Evolutionary conservation across 169 alveolate species (phyloP), one percentile per base, ranked within the genome.

Genomic region (Theileria equi): DNA sequence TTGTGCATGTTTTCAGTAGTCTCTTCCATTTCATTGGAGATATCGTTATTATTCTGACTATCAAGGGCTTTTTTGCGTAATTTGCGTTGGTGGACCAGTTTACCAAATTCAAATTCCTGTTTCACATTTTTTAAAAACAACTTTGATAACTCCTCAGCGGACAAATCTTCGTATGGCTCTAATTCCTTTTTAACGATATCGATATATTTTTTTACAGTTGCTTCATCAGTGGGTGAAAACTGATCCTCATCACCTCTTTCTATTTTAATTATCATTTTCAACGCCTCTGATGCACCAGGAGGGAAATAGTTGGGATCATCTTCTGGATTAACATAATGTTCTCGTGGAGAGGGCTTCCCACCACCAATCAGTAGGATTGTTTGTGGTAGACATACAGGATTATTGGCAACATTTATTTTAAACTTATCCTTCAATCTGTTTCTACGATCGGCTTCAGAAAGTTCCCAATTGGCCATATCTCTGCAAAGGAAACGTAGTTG

Each of bases 231-330:
- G n/a, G n/a, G n/a, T n/a, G n/a, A n/a, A 17, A 41, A 50, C 41
- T 47, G 63, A 19, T 19, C 44, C 8, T 60, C 26, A 17, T 54
- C 70, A 4, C 11, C 32, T 10, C 57, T 59, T 0, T 67, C 60
- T 40, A 67, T 31, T 36, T 38, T 52, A 5, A 47, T 47, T 62
- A 67, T 67, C 44, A 67, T 13, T 21, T 52, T 67, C 17, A 66
- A 41, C 21, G 67, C 0, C 1, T 34, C 60, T 1, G 69, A 47
- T 34, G 50, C 40, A 1, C 60, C 69, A 5, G 79, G 79, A 5
- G 67, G 67, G 4, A 54, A 66, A 13, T 67, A 67, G 21, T 67
- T 54, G 13, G 79, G 79, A 26, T 67, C 70, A 58, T 67, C 79
- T 11, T 67, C 79, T 5, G 69, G 67, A 35, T 67, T 54, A 4